Conservation (phyloP, 2,329 filamentous ascomycete species). For the Pseudogymnoascus sp. region DNA sequence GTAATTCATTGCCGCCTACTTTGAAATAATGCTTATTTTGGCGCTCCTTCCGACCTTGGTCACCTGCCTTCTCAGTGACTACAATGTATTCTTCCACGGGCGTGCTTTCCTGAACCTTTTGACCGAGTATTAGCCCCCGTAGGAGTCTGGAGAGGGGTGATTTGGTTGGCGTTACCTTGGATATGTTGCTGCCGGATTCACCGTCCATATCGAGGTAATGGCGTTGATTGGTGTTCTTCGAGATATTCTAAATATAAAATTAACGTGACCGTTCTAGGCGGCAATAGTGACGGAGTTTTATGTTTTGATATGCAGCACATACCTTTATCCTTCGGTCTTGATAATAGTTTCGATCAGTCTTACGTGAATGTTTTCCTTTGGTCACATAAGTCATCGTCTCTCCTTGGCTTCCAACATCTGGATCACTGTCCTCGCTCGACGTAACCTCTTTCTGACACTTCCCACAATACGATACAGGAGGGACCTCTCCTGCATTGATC, state of each 20-base stretch:
- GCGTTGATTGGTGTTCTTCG: neutral
- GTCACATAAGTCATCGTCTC: neutral
- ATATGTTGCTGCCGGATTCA: neutral
- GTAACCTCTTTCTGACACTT: slow-evolving; percentile 5
- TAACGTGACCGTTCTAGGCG: neutral
- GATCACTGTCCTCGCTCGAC: neutral
- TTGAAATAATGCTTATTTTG: neutral
- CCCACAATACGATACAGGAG: neutral
- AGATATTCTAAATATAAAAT: neutral
- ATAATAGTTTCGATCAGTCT: neutral
- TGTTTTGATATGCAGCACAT: neutral
- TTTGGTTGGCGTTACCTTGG: neutral
- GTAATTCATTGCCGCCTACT: neutral
- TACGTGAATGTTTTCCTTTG: neutral
- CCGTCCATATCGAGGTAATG: neutral
- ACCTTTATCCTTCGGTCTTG: slow-evolving; percentile 8
- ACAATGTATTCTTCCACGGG: neutral
- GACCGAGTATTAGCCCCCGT: neutral
- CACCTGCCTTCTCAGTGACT: neutral
- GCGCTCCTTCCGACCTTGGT: neutral
- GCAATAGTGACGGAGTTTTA: neutral
- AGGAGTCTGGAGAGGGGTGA: neutral
- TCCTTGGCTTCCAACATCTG: neutral
- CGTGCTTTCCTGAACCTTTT: neutral
- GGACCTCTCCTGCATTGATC: slow-evolving; percentile 1